These are phyloP conservation scores for Lachnellula arida DNA, from an alignment of 2,329 filamentous ascomycete genomes.

Conservation along the genomic window DNA sequence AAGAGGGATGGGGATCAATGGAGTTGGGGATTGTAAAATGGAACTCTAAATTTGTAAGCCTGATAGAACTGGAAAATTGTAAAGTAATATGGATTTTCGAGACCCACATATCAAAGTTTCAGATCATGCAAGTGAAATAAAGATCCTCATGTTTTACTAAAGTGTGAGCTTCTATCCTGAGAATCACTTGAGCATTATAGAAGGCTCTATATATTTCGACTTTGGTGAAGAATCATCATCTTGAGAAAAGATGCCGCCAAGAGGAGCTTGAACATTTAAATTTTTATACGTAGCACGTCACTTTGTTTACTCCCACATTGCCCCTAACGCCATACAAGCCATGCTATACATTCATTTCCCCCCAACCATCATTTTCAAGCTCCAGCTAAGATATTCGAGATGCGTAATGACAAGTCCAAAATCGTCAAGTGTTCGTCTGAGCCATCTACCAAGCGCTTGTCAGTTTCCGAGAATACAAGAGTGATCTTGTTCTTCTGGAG, in stretches of 20 bases:
- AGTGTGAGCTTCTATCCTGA: too few species aligned
- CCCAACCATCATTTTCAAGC: conserved; percentile 9
- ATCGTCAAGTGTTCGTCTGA: conserved; percentile 93
- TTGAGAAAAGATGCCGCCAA: background rate
- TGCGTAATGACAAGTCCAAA: conserved; percentile 76
- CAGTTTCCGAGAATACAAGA: conserved; percentile 83
- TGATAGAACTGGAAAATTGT: too few species aligned
- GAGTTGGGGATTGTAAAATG: background rate
- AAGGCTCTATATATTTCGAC: too few species aligned
- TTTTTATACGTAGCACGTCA: background rate
- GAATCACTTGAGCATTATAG: too few species aligned
- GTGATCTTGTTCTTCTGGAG: conserved; percentile 87
- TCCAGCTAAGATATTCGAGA: conserved; percentile 62
- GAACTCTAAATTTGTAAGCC: too few species aligned
- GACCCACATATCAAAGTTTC: too few species aligned
- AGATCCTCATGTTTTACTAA: too few species aligned
- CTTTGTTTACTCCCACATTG: background rate
- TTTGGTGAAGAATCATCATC: background rate
- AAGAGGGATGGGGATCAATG: background rate
- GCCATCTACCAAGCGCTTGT: conserved; percentile 91
- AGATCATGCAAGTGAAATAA: too few species aligned
- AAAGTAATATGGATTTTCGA: too few species aligned
- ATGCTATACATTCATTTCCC: background rate
- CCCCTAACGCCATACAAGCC: conserved; percentile 2
- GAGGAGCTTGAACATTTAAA: background rate